These are phyloP conservation scores for Sarocladium kiliense DNA, from an alignment of 2,329 filamentous ascomycete species.

Conservation along the genomic window DNA sequence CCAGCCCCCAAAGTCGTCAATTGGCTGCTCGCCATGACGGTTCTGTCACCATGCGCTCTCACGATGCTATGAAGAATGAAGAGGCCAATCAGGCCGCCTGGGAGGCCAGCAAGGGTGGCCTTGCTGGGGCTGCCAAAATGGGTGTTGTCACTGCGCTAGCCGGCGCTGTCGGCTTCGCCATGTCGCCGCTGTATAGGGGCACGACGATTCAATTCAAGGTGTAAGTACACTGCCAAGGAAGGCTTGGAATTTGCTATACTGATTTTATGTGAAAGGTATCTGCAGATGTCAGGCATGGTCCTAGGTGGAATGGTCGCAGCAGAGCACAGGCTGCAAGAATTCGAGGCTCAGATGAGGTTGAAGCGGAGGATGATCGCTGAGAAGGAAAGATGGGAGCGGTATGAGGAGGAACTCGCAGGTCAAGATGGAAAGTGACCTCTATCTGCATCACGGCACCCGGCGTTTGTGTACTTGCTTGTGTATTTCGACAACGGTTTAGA, in stretches of 20 bases:
- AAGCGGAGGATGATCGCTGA: conserved; percentile 60
- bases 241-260: neutral
- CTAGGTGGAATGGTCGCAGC: conserved; percentile 72
- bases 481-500: conserved; percentile 6
- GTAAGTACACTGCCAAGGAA: conserved; percentile 38
- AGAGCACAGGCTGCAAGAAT: conserved; percentile 60
- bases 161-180: conserved; percentile 55
- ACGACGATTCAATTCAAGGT: conserved; percentile 74
- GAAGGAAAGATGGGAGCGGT: conserved; percentile 62
- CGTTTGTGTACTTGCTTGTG: neutral
- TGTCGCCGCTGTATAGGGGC: conserved; percentile 67
- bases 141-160: conserved; percentile 60
- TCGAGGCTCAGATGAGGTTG: conserved; percentile 60
- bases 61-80: conserved; percentile 56
- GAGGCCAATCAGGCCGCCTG: conserved; percentile 67
- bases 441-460: conserved; percentile 1
- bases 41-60: conserved; percentile 35
- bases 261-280: conserved; percentile 48
- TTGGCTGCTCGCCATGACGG: neutral
- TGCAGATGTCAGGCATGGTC: conserved; percentile 86
- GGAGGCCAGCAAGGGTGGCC: conserved; percentile 64
- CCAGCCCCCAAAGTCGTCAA: neutral
- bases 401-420: conserved; percentile 55
- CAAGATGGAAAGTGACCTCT: conserved; percentile 30
- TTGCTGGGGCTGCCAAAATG: conserved; percentile 66